Base-by-base conservation (phyloP, 2,329 filamentous ascomycete genomes). In the Clarireedia paspali region DNA sequence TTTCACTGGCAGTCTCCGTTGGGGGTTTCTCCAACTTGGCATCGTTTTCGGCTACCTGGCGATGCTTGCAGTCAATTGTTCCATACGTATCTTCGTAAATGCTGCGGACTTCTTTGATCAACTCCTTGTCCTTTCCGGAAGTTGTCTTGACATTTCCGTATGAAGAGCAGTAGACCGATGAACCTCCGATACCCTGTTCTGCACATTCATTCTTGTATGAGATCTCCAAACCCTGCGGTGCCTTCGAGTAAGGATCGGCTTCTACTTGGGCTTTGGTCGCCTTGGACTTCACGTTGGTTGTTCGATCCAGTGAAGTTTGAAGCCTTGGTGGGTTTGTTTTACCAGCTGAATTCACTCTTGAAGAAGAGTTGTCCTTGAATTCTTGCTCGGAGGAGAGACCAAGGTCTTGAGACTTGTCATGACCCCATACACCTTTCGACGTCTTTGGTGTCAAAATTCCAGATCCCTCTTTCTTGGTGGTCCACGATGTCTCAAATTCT, bases 401-500 rank as follows among this genome's bases (percentile, higher is more conserved):
- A 20, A 20, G 20, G 20, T 20, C 20, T 20, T 20, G 20, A 20
- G 20, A 20, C 20, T 20, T 20, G 20, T 20, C 1, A 20, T 20
- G 20, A 20, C 20, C 20, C 20, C 20, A 20, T 20, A 20, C 20
- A 20, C 38, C 50, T 39, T 27, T 34, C 4, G n/a, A 40, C 4
- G n/a, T 20, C 38, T 60, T 60, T 52, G 59, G 62, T 10, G 39
- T 58, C 38, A 67, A 54, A 20, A 49, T 49, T 30, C 56, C 62
- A 27, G 59, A 45, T 23, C 10, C 38, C 45, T 54, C 27, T 50
- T 59, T 40, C 26, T 48, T 23, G n/a, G 57, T 61, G 42, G 66
- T 69, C 77, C 77, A 79, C 1, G 72, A 71, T 5, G 65, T 64
- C 0, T 71, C 62, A 54, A 78, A 79, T 3, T 80, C 77, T 57